Percentiles rank a stretch among this genome's conserved stretches.
Evolutionary conservation across 805 yeast species (phyloP).

Genomic region (Cyberlindnera xylosilytica): DNA sequence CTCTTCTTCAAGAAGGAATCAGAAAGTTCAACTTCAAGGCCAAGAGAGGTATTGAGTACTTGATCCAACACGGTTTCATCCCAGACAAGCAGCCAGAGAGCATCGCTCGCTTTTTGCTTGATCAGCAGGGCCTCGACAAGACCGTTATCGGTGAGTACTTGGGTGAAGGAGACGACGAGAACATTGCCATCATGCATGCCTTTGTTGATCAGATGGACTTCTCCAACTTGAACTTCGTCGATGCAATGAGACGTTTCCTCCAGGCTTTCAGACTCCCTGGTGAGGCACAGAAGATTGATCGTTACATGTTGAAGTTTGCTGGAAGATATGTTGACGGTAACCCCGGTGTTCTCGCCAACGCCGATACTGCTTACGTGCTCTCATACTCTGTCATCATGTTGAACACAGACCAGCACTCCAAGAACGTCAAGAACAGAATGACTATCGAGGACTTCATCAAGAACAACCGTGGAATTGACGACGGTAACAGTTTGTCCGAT

Average conservation of each 20-base stretch:
- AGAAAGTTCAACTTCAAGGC: slow-evolving; percentile 82
- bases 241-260: slow-evolving; percentile 77
- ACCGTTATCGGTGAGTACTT: slow-evolving; percentile 84
- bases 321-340: slow-evolving; percentile 87
- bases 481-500: slow-evolving; percentile 77
- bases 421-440: slow-evolving; percentile 85
- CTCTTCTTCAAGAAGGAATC: slow-evolving; percentile 73
- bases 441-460: slow-evolving; percentile 79
- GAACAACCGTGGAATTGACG: slow-evolving; percentile 91
- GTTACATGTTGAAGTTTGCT: slow-evolving; percentile 96
- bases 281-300: slow-evolving; percentile 95
- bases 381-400: slow-evolving; percentile 91
- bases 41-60: slow-evolving; percentile 65
- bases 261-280: slow-evolving; percentile 95
- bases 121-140: slow-evolving; percentile 77
- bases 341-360: slow-evolving; percentile 83
- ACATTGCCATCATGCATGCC: slow-evolving; percentile 84
- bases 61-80: slow-evolving; percentile 65
- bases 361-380: slow-evolving; percentile 89
- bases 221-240: slow-evolving; percentile 64
- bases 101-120: slow-evolving; percentile 72
- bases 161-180: slow-evolving; percentile 82
- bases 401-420: slow-evolving; percentile 91
- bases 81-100: slow-evolving; percentile 55
- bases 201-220: slow-evolving; percentile 90